phyloP scores from a whole-genome alignment of 768 basidiomycete species.

The Leucogyrophana mollusca region DNA sequence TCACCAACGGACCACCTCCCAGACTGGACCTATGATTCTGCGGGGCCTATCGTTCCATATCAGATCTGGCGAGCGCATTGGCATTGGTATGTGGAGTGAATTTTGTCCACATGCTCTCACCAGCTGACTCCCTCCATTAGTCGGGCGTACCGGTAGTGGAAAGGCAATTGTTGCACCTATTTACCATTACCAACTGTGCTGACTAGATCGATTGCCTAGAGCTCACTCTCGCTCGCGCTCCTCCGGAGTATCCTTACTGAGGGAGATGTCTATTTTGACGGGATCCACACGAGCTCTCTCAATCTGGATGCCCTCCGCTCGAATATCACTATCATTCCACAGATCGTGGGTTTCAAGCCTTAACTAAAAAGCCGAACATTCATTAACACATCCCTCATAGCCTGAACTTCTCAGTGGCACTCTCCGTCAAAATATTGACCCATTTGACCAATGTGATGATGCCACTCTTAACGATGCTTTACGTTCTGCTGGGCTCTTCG shows the following conservation, averaged over 20 bases:
- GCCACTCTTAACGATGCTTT: slow-evolving; percentile 38
- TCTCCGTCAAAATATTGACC: slow-evolving; percentile 48
- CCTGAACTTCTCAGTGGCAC: slow-evolving; percentile 43
- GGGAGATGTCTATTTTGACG: slow-evolving; percentile 56
- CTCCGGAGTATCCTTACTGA: slow-evolving; percentile 48
- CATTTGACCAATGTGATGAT: slow-evolving; percentile 48
- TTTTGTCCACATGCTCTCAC: not conserved
- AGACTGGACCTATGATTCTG: slow-evolving; percentile 55
- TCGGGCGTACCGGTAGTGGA: slow-evolving; percentile 61
- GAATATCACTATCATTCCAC: slow-evolving; percentile 61
- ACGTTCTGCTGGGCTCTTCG: slow-evolving; percentile 37
- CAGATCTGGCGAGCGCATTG: slow-evolving; percentile 56
- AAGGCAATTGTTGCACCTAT: slow-evolving; percentile 30
- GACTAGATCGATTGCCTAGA: slow-evolving; percentile 28
- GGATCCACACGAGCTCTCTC: slow-evolving; percentile 42
- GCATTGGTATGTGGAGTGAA: slow-evolving; percentile 44
- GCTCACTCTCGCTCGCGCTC: slow-evolving; percentile 49
- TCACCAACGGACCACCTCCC: slow-evolving; percentile 13
- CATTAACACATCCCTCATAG: slow-evolving; percentile 10
- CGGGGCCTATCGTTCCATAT: slow-evolving; percentile 51
- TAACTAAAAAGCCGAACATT: not conserved
- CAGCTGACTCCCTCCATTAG: slow-evolving; percentile 21
- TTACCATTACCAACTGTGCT: not conserved
- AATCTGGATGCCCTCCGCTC: slow-evolving; percentile 57
- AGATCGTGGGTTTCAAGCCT: slow-evolving; percentile 19